phyloP scores from a whole-genome alignment of 1,284 basidiomycete species.

The Sanghuangporus weigelae region DNA sequence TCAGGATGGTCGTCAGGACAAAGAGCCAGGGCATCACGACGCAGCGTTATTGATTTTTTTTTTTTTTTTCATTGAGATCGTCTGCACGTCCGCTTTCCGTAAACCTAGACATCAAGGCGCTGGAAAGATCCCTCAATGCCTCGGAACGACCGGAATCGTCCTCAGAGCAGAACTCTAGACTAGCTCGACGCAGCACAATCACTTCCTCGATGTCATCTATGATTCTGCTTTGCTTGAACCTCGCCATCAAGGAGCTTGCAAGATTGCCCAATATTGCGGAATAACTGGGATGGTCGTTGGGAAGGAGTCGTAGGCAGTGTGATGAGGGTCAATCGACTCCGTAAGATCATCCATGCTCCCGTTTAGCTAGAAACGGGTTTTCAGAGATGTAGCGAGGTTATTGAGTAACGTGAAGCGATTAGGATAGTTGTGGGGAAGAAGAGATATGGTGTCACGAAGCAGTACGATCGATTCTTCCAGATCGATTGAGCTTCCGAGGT shows the following conservation, averaged over 20 bases:
- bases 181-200: neutral
- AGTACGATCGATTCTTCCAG: too few relatives aligned
- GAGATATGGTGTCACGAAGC: too few relatives aligned
- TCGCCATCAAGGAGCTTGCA: neutral
- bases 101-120: neutral
- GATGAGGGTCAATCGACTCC: neutral
- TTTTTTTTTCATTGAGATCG: neutral
- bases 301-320: neutral
- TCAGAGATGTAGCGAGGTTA: neutral
- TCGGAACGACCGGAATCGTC: neutral
- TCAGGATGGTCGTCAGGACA: neutral
- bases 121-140: neutral
- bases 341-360: neutral
- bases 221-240: constrained; percentile 15
- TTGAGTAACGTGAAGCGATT: neutral
- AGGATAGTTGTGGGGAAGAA: neutral
- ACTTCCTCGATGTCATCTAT: constrained; percentile 15
- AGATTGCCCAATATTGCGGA: neutral
- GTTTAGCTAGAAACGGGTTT: neutral
- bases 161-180: neutral
- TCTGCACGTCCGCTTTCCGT: neutral
- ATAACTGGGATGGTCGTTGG: neutral
- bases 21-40: neutral
- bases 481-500: too few relatives aligned
- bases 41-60: neutral